Percentiles rank a stretch among this genome's conserved stretches.
These are phyloP conservation scores for Aegilops speltoides DNA, from an alignment of 176 grass and related monocot species.

Conservation along the genomic window DNA sequence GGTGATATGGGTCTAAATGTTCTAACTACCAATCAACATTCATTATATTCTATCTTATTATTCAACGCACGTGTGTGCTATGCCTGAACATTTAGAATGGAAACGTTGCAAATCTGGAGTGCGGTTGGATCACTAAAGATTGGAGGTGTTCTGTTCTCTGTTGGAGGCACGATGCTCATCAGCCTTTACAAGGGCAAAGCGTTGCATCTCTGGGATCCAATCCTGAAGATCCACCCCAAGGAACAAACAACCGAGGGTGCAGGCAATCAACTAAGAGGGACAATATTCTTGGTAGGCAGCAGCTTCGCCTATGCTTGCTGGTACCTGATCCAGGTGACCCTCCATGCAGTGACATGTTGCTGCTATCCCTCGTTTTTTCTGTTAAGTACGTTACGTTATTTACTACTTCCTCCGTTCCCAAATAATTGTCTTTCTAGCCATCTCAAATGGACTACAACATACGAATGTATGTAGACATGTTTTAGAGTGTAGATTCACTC, in stretches of 20 bases:
- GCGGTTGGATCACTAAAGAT: conserved; percentile 32
- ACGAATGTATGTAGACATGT: too few species aligned
- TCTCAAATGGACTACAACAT: too few species aligned
- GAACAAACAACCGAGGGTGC: not conserved
- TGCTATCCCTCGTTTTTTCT: not conserved
- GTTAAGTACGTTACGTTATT: not conserved
- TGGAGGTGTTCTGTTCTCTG: conserved; percentile 17
- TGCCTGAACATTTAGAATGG: conserved; percentile 22
- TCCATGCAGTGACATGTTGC: not conserved
- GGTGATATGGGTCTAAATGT: not conserved
- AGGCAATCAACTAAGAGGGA: conserved; percentile 36
- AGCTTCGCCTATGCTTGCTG: conserved; percentile 53
- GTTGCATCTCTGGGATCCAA: conserved; percentile 40
- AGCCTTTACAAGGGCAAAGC: conserved; percentile 58
- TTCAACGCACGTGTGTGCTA: not conserved
- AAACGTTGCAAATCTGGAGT: conserved; percentile 27
- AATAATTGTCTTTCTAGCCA: too few species aligned
- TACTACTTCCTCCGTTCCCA: too few species aligned
- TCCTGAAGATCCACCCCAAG: not conserved
- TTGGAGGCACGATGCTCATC: conserved; percentile 50
- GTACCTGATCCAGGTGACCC: conserved; percentile 51
- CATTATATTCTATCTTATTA: not conserved
- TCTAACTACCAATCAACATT: not conserved
- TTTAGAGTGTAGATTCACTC: too few species aligned
- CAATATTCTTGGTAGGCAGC: conserved; percentile 35